A percentile compares a stretch with the other conserved stretches of the same genome.
phyloP scores from a whole-genome alignment of 768 basidiomycete genomes.

The Favolaschia claudopus region DNA sequence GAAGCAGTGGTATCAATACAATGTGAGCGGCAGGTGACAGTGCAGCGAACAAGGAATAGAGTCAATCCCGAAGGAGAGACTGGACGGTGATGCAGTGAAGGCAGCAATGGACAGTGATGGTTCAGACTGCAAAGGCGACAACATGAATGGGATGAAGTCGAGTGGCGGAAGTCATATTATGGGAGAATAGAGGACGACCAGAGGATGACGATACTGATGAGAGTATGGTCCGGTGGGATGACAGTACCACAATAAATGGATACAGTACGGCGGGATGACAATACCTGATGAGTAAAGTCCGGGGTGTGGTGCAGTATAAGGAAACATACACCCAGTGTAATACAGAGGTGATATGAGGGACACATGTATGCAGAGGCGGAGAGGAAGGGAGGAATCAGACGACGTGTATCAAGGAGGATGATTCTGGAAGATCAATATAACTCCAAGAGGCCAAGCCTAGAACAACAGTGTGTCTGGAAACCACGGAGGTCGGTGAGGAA shows the following conservation, averaged over 20 bases:
- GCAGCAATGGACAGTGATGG: too few species aligned
- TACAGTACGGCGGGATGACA: neutral
- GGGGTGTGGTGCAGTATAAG: conserved; percentile 1
- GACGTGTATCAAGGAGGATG: conserved; percentile 11
- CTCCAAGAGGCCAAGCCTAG: conserved; percentile 8
- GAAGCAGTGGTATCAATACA: too few species aligned
- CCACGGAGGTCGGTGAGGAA: neutral
- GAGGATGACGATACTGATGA: conserved; percentile 3
- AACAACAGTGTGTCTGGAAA: conserved; percentile 4
- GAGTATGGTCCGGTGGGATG: neutral
- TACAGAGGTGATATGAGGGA: conserved; percentile 10
- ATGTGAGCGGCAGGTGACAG: too few species aligned
- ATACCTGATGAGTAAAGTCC: neutral
- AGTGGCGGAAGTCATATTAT: neutral
- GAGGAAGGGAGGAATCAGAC: conserved; percentile 14
- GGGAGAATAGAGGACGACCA: conserved; percentile 5
- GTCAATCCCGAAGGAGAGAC: too few species aligned
- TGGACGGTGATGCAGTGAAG: too few species aligned
- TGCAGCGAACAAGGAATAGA: too few species aligned
- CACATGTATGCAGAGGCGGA: conserved; percentile 3
- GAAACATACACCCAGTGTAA: conserved; percentile 2
- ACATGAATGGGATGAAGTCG: neutral
- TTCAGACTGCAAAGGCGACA: neutral
- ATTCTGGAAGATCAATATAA: conserved; percentile 11
- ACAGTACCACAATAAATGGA: neutral